These are phyloP conservation scores for Fraxinus dipetala DNA, from an alignment of 305 asterid genomes.

Conservation along the genomic window DNA sequence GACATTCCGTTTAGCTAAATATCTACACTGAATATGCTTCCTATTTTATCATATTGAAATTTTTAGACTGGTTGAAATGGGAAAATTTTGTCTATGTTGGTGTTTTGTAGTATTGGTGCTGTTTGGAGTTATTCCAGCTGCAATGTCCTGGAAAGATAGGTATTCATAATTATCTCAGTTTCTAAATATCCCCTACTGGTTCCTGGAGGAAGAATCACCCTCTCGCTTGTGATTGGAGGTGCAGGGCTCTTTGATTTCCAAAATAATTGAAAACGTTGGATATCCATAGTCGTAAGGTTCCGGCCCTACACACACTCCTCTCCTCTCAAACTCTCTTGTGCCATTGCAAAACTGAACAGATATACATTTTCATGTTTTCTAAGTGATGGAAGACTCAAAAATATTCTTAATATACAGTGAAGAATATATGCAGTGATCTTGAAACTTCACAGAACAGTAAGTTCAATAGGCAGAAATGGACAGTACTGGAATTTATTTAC, in stretches of 20 bases:
- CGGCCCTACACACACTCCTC: neutral
- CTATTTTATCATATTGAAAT: neutral
- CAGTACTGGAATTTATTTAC: neutral
- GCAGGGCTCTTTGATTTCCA: slow-evolving; percentile 61
- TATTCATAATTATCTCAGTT: slow-evolving; percentile 38
- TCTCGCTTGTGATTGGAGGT: slow-evolving; percentile 67
- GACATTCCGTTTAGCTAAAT: neutral
- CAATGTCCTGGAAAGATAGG: slow-evolving; percentile 87
- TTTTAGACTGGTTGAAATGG: neutral
- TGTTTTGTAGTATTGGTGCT: slow-evolving; percentile 59
- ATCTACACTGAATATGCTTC: neutral
- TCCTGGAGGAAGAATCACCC: slow-evolving; percentile 77
- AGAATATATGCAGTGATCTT: neutral
- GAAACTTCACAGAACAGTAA: neutral
- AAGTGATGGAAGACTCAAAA: neutral
- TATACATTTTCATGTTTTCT: neutral
- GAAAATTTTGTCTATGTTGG: neutral
- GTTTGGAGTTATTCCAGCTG: slow-evolving; percentile 80
- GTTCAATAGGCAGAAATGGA: neutral
- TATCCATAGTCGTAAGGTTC: slow-evolving; percentile 21
- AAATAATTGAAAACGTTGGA: slow-evolving; percentile 52
- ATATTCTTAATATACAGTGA: neutral
- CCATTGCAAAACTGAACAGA: neutral
- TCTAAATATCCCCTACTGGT: slow-evolving; percentile 40
- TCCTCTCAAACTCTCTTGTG: neutral